Base-by-base conservation (phyloP, 1,139 yeast species). In the Geotrichum candidum region DNA sequence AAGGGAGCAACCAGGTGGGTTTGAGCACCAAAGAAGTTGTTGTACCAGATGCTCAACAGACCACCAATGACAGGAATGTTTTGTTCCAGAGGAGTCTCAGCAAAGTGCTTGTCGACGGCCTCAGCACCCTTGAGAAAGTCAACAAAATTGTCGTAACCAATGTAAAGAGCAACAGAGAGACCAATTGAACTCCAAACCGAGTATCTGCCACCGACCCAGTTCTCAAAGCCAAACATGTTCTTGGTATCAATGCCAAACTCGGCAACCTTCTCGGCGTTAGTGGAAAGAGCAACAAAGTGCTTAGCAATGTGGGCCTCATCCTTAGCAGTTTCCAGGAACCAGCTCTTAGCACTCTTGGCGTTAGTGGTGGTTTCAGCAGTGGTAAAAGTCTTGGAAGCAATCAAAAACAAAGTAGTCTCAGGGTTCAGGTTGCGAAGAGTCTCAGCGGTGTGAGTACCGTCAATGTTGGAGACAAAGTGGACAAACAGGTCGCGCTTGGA, bases 101-200 rank as follows among this genome's bases (percentile, higher is more conserved):
- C 76, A 80, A 94, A 94, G 79, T 94, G 98, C 73, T 87, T 80
- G 82, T 94, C 99, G 72, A 92, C 87, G 59, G 97, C 96, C 81
- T 94, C 97, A 68, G 97, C 99, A 80, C 99, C 99, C 79, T 87
- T 88, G 74, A 94, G 84, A 83, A 94, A 90, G 65, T 82, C 83
- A 65, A 89, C 91, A 74, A 94, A 94, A 83, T 91, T 90, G 68
- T 94, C 98, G 76, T 77, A 94, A 66, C 99, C 99, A 77, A 94
- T 87, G 84, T 88, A 94, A 72, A 94, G 80, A 71, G 96, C 96
- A 66, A 94, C 94, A 46, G 97, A 90, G 71, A 94, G 85, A 66
- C 99, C 99, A 77, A 94, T 94, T 68, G 99, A 95, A 54, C 97
- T 90, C 99, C 99, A 94, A 64, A 94, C 99, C 31, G 98, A 92